phyloP scores from a whole-genome alignment of 257 asterid genomes.

The Galeopsis tetrahit region DNA sequence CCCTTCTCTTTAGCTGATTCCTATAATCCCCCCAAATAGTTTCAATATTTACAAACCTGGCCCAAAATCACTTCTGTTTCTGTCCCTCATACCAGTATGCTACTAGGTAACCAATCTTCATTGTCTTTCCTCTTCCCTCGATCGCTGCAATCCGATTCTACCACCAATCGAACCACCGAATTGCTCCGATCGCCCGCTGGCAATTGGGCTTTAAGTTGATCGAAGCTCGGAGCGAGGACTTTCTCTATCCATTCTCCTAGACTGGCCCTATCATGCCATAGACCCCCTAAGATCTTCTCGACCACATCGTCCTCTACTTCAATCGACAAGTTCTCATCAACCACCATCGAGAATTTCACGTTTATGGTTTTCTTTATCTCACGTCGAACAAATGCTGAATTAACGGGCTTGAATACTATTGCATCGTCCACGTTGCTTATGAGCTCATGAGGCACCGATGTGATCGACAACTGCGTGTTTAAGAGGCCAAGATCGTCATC shows the following conservation, averaged over 20 bases:
- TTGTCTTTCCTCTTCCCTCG: slow-evolving; percentile 44
- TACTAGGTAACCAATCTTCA: slow-evolving; percentile 73
- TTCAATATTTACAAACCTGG: slow-evolving; percentile 59
- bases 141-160: slow-evolving; percentile 51
- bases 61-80: slow-evolving; percentile 36
- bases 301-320: slow-evolving; percentile 67
- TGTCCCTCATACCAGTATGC: slow-evolving; percentile 49
- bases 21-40: slow-evolving; percentile 35
- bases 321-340: slow-evolving; percentile 58
- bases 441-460: slow-evolving; percentile 80
- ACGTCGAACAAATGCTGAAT: slow-evolving; percentile 52
- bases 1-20: slow-evolving; percentile 18
- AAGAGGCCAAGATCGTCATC: slow-evolving; percentile 64
- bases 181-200: slow-evolving; percentile 38
- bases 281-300: slow-evolving; percentile 79
- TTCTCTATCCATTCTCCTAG: slow-evolving; percentile 72
- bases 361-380: slow-evolving; percentile 81
- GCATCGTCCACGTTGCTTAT: slow-evolving; percentile 66
- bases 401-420: slow-evolving; percentile 75
- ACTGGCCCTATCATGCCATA: slow-evolving; percentile 74
- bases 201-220: slow-evolving; percentile 48
- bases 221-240: slow-evolving; percentile 63
- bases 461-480: slow-evolving; percentile 50
- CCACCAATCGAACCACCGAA: slow-evolving; percentile 57
- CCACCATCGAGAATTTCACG: slow-evolving; percentile 57